Percentiles rank a stretch among this genome's conserved stretches.
Evolutionary conservation across 805 yeast genomes (phyloP).

Genomic region (Zygosaccharomyces gambellarensis): DNA sequence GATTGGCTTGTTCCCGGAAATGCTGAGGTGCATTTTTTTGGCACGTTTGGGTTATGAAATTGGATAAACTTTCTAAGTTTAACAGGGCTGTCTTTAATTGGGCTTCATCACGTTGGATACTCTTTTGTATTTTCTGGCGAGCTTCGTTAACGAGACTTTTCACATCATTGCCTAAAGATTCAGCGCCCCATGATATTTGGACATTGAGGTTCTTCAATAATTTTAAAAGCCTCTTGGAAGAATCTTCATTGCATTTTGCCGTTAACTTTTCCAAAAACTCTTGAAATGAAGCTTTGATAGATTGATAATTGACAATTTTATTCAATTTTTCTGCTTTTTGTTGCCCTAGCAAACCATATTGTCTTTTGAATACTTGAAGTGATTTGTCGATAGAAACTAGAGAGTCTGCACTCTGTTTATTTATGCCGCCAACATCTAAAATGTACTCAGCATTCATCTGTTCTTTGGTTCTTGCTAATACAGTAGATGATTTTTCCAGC

Average conservation of each 20-base stretch:
- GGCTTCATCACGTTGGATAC: slow-evolving; percentile 1
- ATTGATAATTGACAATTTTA: background rate
- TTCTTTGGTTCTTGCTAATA: background rate
- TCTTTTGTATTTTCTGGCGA: slow-evolving; percentile 5
- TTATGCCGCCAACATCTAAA: background rate
- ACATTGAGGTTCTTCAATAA: background rate
- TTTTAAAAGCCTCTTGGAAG: slow-evolving; percentile 1
- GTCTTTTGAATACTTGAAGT: background rate
- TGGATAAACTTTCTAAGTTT: slow-evolving; percentile 1
- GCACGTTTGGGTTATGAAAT: slow-evolving; percentile 2
- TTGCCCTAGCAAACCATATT: background rate
- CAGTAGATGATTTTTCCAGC: background rate
- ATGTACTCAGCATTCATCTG: background rate
- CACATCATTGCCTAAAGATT: background rate
- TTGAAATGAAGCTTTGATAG: slow-evolving; percentile 7
- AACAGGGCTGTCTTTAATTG: background rate
- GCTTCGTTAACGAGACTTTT: slow-evolving; percentile 6
- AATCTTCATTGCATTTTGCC: slow-evolving; percentile 1
- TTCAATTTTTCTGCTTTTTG: background rate
- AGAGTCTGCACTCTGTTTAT: background rate
- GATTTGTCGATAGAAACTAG: background rate
- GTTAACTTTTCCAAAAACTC: background rate
- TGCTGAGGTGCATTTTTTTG: slow-evolving; percentile 16
- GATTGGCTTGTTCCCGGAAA: slow-evolving; percentile 13
- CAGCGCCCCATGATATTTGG: slow-evolving; percentile 5